Base-by-base conservation (phyloP, 805 yeast species). In the Candida cerambycidarum region DNA sequence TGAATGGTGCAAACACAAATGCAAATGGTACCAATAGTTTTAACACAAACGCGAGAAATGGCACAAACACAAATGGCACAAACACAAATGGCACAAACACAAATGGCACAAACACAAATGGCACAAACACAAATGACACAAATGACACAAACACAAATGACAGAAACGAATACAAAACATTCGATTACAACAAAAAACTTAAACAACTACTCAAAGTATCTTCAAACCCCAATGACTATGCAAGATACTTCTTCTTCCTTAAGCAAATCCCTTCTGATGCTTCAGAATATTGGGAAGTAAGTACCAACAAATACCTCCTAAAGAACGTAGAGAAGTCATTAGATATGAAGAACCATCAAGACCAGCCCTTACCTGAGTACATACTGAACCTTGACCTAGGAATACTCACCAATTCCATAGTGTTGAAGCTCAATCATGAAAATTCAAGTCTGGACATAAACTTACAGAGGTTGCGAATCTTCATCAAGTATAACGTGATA, bases 21-120 rank as follows among this genome's bases (percentile, higher is more conserved):
- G 66, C 62, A 40, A 56, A 38, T 7, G 62, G 33, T 35, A 59
- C 43, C 21, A 62, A 51, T 9, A 54, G 38, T 14, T 6, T 65
- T 58, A 6, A 39, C 25, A 23, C 39, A 32, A 13, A 45, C 49
- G n/a, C n/a, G n/a, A n/a, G n/a, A 17, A 40, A 32, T 25, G 29
- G 29, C 29, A 11, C 25, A n/a, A n/a, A n/a, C 10, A 10, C 10
- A 21, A 21, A 21, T 10, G 25, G 25, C 10, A 7, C 25, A 21
- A 21, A 21, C 25, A 21, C 25, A 6, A 7, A 21, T 21, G 10
- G 10, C n/a, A n/a, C n/a, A n/a, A n/a, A n/a, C n/a, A n/a, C n/a
- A 11, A 28, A 28, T 13, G 17, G 31, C 10, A 28, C 31, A n/a
- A 28, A 28, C 10, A 53, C 44, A 43, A 64, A 63, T 9, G 66